Evolutionary conservation across 768 basidiomycete species (phyloP).

Genomic region (Podaxis carcinomalis): DNA sequence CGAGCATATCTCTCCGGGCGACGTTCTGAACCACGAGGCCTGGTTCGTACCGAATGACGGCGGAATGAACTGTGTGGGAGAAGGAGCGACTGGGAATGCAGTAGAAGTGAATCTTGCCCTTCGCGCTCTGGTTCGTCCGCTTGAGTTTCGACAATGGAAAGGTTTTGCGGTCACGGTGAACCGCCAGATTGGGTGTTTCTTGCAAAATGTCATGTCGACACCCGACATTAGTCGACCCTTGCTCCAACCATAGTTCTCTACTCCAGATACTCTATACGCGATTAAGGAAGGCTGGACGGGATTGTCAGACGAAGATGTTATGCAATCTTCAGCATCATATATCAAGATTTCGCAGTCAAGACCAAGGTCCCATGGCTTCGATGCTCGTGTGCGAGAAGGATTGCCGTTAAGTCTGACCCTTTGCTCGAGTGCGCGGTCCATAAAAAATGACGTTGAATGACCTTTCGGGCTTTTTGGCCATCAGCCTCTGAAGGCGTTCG

Average conservation of each 20-base stretch:
- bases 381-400: background rate
- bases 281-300: background rate
- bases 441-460: background rate
- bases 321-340: background rate
- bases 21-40: background rate
- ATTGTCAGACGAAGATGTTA: background rate
- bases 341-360: background rate
- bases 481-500: background rate
- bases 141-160: background rate
- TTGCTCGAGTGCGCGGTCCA: background rate
- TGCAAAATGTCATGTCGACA: background rate
- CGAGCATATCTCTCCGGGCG: constrained; percentile 1
- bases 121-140: background rate
- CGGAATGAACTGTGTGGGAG: background rate
- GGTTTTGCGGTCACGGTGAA: constrained; percentile 3
- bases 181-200: background rate
- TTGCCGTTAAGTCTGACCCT: background rate
- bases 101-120: constrained; percentile 2
- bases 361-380: background rate
- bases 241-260: no score
- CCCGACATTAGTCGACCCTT: no score
- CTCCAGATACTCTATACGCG: no score
- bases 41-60: background rate
- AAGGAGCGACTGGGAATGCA: constrained; percentile 1
- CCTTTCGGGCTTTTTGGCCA: background rate